Evolutionary conservation across 371 early-diverging fungal species (phyloP), one percentile per base, ranked within the genome.

Genomic region (Mortierella sp.): DNA sequence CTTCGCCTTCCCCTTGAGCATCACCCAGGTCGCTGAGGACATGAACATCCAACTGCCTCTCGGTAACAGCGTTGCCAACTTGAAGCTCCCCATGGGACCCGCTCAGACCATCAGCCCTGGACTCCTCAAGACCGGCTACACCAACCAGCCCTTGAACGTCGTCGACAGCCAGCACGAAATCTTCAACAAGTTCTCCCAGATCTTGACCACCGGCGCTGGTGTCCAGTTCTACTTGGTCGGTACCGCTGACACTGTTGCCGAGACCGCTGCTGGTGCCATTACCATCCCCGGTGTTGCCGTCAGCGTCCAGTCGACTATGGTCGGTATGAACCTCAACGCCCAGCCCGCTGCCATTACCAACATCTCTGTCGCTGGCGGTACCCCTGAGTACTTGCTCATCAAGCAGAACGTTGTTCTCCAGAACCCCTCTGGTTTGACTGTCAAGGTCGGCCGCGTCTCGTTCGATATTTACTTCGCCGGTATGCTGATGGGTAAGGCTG

Each of bases 391-490:
- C 54, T 77, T 89, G 51, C 71, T 77, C 70, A 90, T 91, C 67
- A 59, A 88, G 64, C 86, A 88, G 70, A 86, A 83, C 61, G 87
- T 90, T 61, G 81, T 82, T 21, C 78, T 92, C 53, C 87, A 87
- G 82, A 92, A 91, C 78, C 93, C 93, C 6, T 92, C 92, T 19
- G 88, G 87, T 28, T 86, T 91, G 73, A 90, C 92, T 3, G 91
- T 92, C 72, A 88, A 82, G 59, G 76, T 92, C 53, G 92, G 91
- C 46, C 83, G 91, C 73, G 87, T 91, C 61, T 80, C 80, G 64
- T 91, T 93, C 77, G 77, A 88, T 69, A 86, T 90, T 50, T 54
- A 75, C n/a, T 88, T 88, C 76, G 78, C 87, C 43, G 89, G 89
- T 8, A 73, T 73, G 59, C 76, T 85, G 64, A 82, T 93, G 74